Evolutionary conservation across 768 basidiomycete species (phyloP), one percentile per base, ranked within the genome.

Genomic region (Vararia minispora): DNA sequence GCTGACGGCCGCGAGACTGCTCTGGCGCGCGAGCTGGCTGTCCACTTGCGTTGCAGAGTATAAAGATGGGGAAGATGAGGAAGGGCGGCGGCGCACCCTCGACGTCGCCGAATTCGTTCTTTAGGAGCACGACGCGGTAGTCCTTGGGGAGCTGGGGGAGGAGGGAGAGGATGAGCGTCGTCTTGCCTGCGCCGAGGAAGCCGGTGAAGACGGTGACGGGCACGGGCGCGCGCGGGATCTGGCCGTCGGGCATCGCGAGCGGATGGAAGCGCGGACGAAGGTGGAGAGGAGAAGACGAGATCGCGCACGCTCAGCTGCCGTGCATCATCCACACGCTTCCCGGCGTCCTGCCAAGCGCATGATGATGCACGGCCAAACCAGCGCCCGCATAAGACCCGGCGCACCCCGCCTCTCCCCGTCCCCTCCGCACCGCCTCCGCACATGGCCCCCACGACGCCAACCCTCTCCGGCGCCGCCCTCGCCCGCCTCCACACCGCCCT

Each of bases 171-270:
- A 95, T 92, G 20, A 84, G 65, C 3, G 76, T 76, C 0, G 81
- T 85, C 58, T 85, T 85, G 29, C 83, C 84, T 13, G 81, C 81
- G 3, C 83, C 85, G 4, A 90, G 72, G 55, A 89, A 94, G 12
- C 91, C 91, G n/a, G 91, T 97, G 60, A 94, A 89, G 41, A 92
- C 85, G 1, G 92, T 92, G 47, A 95, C 80, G 10, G 89, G 88
- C 48, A 90, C 91, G 23, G 64, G 38, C 5, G 30, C 21, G 29
- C n/a, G n/a, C n/a, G n/a, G n/a, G n/a, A n/a, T n/a, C n/a, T n/a
- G n/a, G n/a, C n/a, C n/a, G n/a, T n/a, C n/a, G n/a, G n/a, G n/a
- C n/a, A n/a, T n/a, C n/a, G n/a, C n/a, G n/a, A n/a, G n/a, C n/a
- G n/a, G n/a, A n/a, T n/a, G n/a, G n/a, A n/a, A n/a, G n/a, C n/a